phyloP scores from a whole-genome alignment of 345 rosid genomes.

The Brassica rapa region DNA sequence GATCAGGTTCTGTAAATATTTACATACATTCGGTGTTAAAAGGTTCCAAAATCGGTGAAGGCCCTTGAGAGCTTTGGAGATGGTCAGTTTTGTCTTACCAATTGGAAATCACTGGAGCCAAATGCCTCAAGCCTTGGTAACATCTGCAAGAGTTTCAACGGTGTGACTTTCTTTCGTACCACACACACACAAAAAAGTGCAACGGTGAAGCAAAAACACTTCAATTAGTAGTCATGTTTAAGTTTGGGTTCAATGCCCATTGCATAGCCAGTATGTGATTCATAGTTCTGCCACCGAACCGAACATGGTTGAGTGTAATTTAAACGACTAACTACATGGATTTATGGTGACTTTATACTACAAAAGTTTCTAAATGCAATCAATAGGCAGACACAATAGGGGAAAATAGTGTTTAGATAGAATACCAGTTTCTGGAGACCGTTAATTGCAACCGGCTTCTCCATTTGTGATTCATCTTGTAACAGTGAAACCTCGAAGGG shows the following conservation, averaged over 20 bases:
- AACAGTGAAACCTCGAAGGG: conserved; percentile 82
- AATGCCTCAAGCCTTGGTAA: conserved; percentile 71
- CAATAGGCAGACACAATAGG: neutral
- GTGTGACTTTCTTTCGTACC: conserved; percentile 20
- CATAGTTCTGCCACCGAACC: conserved; percentile 1
- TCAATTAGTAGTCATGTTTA: conserved; percentile 1
- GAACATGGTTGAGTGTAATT: conserved; percentile 7
- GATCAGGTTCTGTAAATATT: conserved; percentile 65
- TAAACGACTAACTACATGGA: conserved; percentile 7
- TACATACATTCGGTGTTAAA: neutral
- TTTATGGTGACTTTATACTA: conserved; percentile 6
- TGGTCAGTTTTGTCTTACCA: conserved; percentile 53
- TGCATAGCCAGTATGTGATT: conserved; percentile 5
- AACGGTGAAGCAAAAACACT: neutral
- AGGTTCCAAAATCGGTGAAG: conserved; percentile 1
- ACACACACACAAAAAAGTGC: neutral
- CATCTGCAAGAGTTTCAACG: conserved; percentile 49
- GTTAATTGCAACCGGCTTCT: conserved; percentile 67
- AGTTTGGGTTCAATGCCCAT: neutral
- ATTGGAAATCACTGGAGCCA: conserved; percentile 59
- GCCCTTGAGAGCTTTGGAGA: neutral
- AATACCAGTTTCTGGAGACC: conserved; percentile 87
- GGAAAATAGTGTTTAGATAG: neutral
- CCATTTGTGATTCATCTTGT: conserved; percentile 55
- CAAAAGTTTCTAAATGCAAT: neutral